phyloP scores from a whole-genome alignment of 2,329 filamentous ascomycete genomes.

The Bipolaris zeicola region DNA sequence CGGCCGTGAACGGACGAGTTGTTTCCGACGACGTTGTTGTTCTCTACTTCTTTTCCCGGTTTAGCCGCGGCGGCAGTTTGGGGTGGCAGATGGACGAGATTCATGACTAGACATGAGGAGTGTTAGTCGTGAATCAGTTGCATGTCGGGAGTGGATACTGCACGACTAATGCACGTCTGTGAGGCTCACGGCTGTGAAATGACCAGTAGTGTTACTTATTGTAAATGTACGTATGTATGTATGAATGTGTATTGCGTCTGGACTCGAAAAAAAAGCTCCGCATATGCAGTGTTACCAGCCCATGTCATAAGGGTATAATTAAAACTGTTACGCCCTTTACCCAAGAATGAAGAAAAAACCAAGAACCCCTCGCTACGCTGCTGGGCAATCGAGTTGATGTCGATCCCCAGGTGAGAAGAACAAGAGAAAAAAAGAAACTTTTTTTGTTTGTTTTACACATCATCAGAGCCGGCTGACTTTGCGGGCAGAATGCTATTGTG shows the following conservation, averaged over 20 bases:
- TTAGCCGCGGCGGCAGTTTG: not conserved
- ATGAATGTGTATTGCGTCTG: not conserved
- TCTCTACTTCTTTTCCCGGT: not conserved
- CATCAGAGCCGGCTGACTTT: constrained; percentile 11
- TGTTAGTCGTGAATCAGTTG: not conserved
- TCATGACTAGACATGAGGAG: no score
- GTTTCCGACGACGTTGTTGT: not conserved
- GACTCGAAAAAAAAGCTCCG: not conserved
- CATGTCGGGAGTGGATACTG: not conserved
- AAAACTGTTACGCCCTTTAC: constrained; percentile 1
- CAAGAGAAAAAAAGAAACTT: not conserved
- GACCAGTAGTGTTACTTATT: not conserved
- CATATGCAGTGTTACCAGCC: not conserved
- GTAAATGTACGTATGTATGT: not conserved
- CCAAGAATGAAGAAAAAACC: not conserved
- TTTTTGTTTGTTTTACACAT: not conserved
- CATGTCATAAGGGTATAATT: not conserved
- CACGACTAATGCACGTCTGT: not conserved
- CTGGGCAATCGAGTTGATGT: not conserved
- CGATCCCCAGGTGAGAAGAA: not conserved
- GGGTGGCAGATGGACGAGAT: not conserved
- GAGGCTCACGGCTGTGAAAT: not conserved
- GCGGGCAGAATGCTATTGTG: constrained; percentile 3
- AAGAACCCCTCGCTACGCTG: not conserved
- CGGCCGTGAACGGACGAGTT: not conserved